Evolutionary conservation across 352 stramenopile genomes (phyloP), one percentile per base, ranked within the genome.

Genomic region (Globisporangium apiculatum): DNA sequence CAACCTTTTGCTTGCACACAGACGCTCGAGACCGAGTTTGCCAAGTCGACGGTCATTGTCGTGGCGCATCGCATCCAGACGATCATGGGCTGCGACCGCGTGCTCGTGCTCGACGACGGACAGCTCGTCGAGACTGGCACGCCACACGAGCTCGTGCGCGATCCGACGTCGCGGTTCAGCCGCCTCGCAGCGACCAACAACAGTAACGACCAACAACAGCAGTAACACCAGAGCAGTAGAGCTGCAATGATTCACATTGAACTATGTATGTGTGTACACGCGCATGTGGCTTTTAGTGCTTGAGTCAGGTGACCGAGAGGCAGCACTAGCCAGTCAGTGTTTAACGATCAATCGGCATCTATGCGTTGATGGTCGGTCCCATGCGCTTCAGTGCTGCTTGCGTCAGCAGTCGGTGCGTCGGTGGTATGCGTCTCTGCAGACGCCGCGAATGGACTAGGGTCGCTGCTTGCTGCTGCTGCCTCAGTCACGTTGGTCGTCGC

Each of bases 41-140:
- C 68, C 7, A 73, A 82, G 10, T 92, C 90, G 2, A 99, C 97
- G 4, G 84, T 99, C 11, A 65, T 99, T 7, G 98, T 96, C 0
- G 98, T 99, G 43, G 97, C 97, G 12, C 97, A 99, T 73, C 81
- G 97, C 12, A 75, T 99, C 3, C 82, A 97, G 56, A 99, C 94
- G 1, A 98, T 99, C 58, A 86, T 98, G 67, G 76, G 97, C 48
- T 98, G 89, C 62, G 93, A 99, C 60, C 77, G 77, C 17, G 81
- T 95, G 2, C 51, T 93, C 4, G 46, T 95, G 4, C 68, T 95
- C 10, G 81, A 89, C 11, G 57, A 75, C 17, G 83, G 85, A 0
- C 50, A 51, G 0, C 56, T 93, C 6, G 73, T 69, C 9, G 85
- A 93, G 61, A 71, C 43, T 46, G 83, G 80, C 3, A 24, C 69